Evolutionary conservation across 2,329 filamentous ascomycete species (phyloP), one percentile per base, ranked within the genome.

Genomic region (Dothideomycetes sp.): DNA sequence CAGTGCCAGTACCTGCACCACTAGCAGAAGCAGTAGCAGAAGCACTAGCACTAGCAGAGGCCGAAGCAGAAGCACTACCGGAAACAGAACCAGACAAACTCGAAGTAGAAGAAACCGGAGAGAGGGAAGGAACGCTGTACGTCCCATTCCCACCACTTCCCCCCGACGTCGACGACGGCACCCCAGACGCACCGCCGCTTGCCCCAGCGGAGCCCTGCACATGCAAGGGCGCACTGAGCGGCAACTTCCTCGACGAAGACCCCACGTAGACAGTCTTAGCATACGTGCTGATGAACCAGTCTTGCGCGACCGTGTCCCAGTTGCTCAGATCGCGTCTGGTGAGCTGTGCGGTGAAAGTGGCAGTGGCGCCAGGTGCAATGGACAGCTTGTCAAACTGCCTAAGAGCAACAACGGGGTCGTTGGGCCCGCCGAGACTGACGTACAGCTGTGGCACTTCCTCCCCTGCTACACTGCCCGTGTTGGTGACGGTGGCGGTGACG

Each of bases 291-390:
- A 79, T 66, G 34, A 86, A 51, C 88, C 89, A 96, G 66, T 95
- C 80, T 69, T 95, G 88, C n/a, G 64, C 58, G 1, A 55, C 69
- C 1, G 74, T 66, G 49, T 94, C 84, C 88, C 89, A 95, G 65
- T 87, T 91, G 57, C 81, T 86, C 41, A 95, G 50, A 54, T 95
- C 89, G 41, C 86, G 77, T 30, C 88, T 73, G 4, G 79, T 87
- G 40, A 95, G 61, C 12, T 78, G 72, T 0, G 75, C 78, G 1
- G 60, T 68, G 66, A 91, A 93, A 2, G 69, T 74, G 3, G 65
- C 69, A 37, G 71, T 76, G 59, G 76, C 59, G n/a, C 84, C 85
- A 0, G 84, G 72, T 3, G 73, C 67, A 46, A 95, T 78, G 36
- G 68, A 70, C 43, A 94, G 60, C 34, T 85, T 76, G 43, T 93